Base-by-base conservation (phyloP, 352 stramenopile species). In the Pythium scleroteichum region DNA sequence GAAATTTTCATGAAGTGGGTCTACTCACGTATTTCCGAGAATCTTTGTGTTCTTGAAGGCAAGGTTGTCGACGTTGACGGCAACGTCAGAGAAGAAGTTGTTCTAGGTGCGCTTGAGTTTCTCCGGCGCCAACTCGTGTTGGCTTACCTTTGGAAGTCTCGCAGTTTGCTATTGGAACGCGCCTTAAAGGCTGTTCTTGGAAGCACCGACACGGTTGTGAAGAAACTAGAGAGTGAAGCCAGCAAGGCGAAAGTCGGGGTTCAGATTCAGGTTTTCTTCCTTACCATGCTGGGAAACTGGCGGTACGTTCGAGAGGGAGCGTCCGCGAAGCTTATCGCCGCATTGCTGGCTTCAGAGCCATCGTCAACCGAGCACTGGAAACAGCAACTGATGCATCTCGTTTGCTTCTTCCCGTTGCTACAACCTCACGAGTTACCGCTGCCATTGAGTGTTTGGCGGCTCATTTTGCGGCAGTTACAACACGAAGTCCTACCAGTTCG, bases 381-480 rank as follows among this genome's bases (percentile, higher is more conserved):
- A 64, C 76, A 88, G 23, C 84, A 92, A 22, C 45, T 93, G 22
- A 80, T 93, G 76, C 77, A 90, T 44, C 62, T 93, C 23, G 84
- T 87, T 19, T 72, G 68, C 38, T 55, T 93, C 16, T 88, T 84
- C 58, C 84, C 82, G 17, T 71, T 85, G 35, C 63, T 93, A 29
- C 78, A 90, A 42, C 51, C 53, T 4, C 64, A 83, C 2, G 69
- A 73, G 23, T 64, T 73, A 44, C 71, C 76, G 8, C 38, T 88
- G 32, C 65, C 80, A 8, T 29, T 72, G 23, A 53, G 64, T 20
- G 39, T 90, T 9, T 90, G 78, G 79, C 63, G 70, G 3, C 48
- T 93, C 5, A 58, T 88, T 20, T 64, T 91, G 45, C 68, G 72
- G 16, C 72, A 82, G 26, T 33, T 89, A 26, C 49, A 45, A 9